Conservation (phyloP, 2,329 filamentous ascomycete genomes). For the Clonostachys sp. region DNA sequence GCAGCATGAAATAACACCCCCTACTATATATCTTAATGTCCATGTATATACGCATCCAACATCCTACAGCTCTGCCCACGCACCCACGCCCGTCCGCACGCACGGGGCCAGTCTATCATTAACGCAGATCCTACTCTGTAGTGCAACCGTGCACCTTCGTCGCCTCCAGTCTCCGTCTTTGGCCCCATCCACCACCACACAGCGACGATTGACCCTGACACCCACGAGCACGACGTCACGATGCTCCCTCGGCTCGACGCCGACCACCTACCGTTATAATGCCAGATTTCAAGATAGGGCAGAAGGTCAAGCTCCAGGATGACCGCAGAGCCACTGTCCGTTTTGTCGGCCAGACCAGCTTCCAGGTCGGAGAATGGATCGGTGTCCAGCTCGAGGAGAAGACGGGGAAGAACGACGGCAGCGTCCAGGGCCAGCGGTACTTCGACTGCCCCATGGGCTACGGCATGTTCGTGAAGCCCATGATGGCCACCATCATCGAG, state of each 20-base stretch:
- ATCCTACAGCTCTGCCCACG: too few relatives aligned
- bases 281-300: conserved; percentile 60
- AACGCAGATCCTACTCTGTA: too few relatives aligned
- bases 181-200: not conserved
- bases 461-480: conserved; percentile 81
- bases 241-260: conserved; percentile 20
- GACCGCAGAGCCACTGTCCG: conserved; percentile 73
- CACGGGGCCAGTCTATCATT: too few relatives aligned
- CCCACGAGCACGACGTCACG: conserved; percentile 11
- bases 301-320: conserved; percentile 75
- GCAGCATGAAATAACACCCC: not conserved
- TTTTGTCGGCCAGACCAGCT: conserved; percentile 75
- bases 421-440: conserved; percentile 81
- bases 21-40: not conserved
- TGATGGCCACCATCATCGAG: conserved; percentile 55
- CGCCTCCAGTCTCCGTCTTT: not conserved
- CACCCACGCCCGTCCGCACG: too few relatives aligned
- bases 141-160: not conserved
- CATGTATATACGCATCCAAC: too few relatives aligned
- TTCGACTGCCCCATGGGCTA: conserved; percentile 76
- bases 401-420: conserved; percentile 90
- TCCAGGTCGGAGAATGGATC: conserved; percentile 81
- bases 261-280: conserved; percentile 27
- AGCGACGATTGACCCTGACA: conserved; percentile 1
- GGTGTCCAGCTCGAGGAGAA: conserved; percentile 82